These are phyloP conservation scores for Microstroma glucosiphilum DNA, from an alignment of 1,284 basidiomycete genomes.

Conservation along the genomic window DNA sequence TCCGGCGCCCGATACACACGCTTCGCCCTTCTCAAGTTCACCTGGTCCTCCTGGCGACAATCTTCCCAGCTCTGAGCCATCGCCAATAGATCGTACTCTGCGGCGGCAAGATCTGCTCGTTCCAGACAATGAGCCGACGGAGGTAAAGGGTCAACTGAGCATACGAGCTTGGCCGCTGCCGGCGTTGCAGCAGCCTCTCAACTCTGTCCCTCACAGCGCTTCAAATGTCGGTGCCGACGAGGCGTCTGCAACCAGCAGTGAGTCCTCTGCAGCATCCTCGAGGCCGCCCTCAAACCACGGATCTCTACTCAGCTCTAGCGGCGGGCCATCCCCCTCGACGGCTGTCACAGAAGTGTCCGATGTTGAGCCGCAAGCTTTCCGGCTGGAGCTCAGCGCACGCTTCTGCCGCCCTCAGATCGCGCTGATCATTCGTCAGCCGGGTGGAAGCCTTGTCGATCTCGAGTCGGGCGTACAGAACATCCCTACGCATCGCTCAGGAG, in stretches of 20 bases:
- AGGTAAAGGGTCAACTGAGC: constrained; percentile 24
- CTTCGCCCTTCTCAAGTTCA: neutral
- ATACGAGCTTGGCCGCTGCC: constrained; percentile 26
- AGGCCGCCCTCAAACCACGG: constrained; percentile 28
- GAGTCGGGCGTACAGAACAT: neutral
- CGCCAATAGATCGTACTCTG: neutral
- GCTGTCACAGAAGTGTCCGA: neutral
- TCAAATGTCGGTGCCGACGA: neutral
- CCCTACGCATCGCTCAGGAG: constrained; percentile 11
- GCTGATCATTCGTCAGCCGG: constrained; percentile 7
- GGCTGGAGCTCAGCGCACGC: constrained; percentile 27
- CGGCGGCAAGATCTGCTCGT: neutral
- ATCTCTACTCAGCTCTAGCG: constrained; percentile 19
- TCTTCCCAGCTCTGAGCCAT: neutral
- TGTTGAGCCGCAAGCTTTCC: constrained; percentile 23
- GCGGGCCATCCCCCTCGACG: constrained; percentile 18
- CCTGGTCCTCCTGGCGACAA: neutral
- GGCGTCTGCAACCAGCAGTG: constrained; percentile 10
- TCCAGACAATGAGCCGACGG: neutral
- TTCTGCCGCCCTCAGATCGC: constrained; percentile 27
- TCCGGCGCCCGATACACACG: neutral
- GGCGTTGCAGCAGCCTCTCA: neutral
- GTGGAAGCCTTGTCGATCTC: neutral
- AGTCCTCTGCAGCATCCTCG: constrained; percentile 25
- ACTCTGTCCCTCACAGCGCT: neutral